Evolutionary conservation across 1,139 yeast species (phyloP), one percentile per base, ranked within the genome.

Genomic region (Geotrichum restrictum): DNA sequence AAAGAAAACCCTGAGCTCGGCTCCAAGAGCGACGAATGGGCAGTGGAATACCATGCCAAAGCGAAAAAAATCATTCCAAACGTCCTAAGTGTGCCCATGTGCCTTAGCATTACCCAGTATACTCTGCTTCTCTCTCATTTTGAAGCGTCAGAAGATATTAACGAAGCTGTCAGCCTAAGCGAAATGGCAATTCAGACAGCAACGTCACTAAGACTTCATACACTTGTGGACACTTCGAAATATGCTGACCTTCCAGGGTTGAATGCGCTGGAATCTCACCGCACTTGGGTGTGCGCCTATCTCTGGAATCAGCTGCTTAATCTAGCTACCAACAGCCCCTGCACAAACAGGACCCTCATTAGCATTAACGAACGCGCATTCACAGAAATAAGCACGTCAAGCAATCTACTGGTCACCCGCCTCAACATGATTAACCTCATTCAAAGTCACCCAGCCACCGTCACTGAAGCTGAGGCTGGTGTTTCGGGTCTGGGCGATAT

Each of bases 11-110:
- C 19, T 22, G 41, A 14, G 22, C n/a, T 48, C 36, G 52, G 54
- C 29, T 56, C 59, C 45, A 38, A 38, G 19, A 2, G 19, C 7
- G 49, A 50, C 27, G 53, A 51, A 27, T 59, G 62, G 62, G 56
- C 60, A 19, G 24, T 48, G 10, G 62, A 58, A 43, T 60, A 60
- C 44, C 46, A 48, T 31, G 41, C 51, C 36, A 51, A 55, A 40
- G 62, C 62, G 11, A 37, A 47, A 27, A 27, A 47, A 27, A 41
- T 54, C 7, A 55, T 58, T 18, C 61, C 62, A 2, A 59, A 55
- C 44, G 52, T 55, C 18, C 46, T 58, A 37, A 59, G 52, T 13
- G 54, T 42, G 13, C 42, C 57, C 18, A 50, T 58, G 36, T 45
- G 49, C 19, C 39, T 57, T 24, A 29, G 39, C 22, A 51, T 57